A percentile compares a stretch with the other conserved stretches of the same genome.
Conservation (phyloP, 2,329 filamentous ascomycete genomes). For the Emericellopsis atlantica region DNA sequence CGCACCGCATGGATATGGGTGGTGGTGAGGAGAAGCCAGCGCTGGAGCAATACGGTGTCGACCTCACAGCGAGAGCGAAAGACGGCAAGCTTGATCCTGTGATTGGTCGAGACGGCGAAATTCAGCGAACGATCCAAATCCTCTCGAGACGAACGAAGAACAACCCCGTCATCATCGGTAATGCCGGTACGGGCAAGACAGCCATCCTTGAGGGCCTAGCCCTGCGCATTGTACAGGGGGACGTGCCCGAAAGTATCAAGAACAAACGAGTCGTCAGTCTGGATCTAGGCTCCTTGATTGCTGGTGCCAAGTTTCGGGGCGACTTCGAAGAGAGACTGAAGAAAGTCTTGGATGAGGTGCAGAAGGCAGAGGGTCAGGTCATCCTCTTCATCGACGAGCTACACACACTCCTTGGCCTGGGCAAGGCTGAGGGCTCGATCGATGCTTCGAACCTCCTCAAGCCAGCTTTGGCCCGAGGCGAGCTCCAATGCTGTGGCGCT, state of each 20-base stretch:
- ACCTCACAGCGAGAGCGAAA: slow-evolving; percentile 73
- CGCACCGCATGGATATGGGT: slow-evolving; percentile 84
- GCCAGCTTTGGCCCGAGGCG: slow-evolving; percentile 81
- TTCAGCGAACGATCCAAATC: slow-evolving; percentile 89
- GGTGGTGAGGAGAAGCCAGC: slow-evolving; percentile 70
- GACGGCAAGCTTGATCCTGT: slow-evolving; percentile 91
- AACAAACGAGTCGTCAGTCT: slow-evolving; percentile 81
- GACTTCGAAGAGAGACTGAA: slow-evolving; percentile 95
- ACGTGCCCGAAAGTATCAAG: slow-evolving; percentile 92
- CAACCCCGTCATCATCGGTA: slow-evolving; percentile 87
- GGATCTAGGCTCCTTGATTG: slow-evolving; percentile 85
- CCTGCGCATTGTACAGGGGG: slow-evolving; percentile 77
- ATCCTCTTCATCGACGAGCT: slow-evolving; percentile 95
- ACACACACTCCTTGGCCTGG: slow-evolving; percentile 80
- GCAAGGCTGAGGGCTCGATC: slow-evolving; percentile 91
- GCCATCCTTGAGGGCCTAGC: slow-evolving; percentile 86
- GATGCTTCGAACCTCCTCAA: slow-evolving; percentile 94
- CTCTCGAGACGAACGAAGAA: slow-evolving; percentile 90
- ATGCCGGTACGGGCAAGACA: slow-evolving; percentile 86
- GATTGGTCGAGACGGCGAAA: slow-evolving; percentile 84
- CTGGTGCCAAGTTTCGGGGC: slow-evolving; percentile 87
- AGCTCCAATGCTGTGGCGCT: slow-evolving; percentile 89
- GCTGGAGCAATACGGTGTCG: slow-evolving; percentile 81
- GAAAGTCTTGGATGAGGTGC: slow-evolving; percentile 79
- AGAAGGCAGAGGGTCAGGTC: slow-evolving; percentile 76